These are phyloP conservation scores for Globisporangium sylvaticum DNA, from an alignment of 352 stramenopile species.

Conservation along the genomic window DNA sequence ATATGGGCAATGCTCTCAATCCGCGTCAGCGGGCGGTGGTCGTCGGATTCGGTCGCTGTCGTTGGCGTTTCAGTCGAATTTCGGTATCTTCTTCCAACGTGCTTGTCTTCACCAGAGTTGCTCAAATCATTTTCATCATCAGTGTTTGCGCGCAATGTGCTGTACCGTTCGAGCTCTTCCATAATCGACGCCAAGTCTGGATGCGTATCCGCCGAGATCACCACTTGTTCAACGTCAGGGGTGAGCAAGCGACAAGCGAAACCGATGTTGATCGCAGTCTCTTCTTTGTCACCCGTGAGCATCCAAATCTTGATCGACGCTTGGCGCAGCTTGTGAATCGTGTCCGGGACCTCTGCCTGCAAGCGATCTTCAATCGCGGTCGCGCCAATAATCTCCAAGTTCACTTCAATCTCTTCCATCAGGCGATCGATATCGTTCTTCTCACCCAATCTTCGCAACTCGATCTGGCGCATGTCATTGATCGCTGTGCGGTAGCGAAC, in stretches of 20 bases:
- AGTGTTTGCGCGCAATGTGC: slow-evolving; percentile 14
- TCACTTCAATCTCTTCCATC: slow-evolving; percentile 87
- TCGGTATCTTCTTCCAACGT: slow-evolving; percentile 1
- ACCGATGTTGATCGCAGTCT: slow-evolving; percentile 96
- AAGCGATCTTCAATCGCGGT: slow-evolving; percentile 95
- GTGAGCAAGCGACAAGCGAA: slow-evolving; percentile 90
- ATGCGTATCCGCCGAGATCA: slow-evolving; percentile 80
- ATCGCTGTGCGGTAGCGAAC: slow-evolving; percentile 65
- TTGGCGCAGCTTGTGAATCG: slow-evolving; percentile 89
- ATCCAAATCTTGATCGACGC: slow-evolving; percentile 95
- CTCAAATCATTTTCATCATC: slow-evolving; percentile 8
- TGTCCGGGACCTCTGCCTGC: slow-evolving; percentile 89
- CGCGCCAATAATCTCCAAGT: slow-evolving; percentile 85
- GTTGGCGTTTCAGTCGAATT: slow-evolving; percentile 10
- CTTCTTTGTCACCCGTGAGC: slow-evolving; percentile 93
- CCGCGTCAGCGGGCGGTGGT: slow-evolving; percentile 41
- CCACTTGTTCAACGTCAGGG: slow-evolving; percentile 88
- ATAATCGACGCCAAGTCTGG: slow-evolving; percentile 59
- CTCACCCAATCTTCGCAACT: slow-evolving; percentile 64
- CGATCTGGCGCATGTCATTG: slow-evolving; percentile 86
- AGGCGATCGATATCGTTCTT: slow-evolving; percentile 75
- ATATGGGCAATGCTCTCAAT: slow-evolving; percentile 64
- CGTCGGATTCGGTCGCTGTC: slow-evolving; percentile 9
- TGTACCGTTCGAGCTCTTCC: slow-evolving; percentile 56
- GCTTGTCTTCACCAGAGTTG: slow-evolving; percentile 1